These are phyloP conservation scores for Tricharina praecox DNA, from an alignment of 495 filamentous ascomycete species.

Conservation along the genomic window DNA sequence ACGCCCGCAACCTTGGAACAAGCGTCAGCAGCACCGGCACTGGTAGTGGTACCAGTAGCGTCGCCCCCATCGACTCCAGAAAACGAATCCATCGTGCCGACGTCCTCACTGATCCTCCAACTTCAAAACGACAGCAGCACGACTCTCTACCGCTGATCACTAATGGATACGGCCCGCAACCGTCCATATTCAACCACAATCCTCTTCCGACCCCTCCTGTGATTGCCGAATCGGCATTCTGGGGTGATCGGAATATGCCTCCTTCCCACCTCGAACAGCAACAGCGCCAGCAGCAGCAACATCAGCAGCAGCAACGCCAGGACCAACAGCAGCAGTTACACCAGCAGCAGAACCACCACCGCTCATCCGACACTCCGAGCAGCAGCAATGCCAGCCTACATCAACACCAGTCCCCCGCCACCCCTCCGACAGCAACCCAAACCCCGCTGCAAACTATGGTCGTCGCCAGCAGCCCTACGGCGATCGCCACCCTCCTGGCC, in stretches of 20 bases:
- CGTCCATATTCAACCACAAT: background rate
- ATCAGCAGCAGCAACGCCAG: background rate
- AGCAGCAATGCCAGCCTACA: background rate
- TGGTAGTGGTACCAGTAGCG: background rate
- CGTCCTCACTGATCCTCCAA: background rate
- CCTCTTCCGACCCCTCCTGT: background rate
- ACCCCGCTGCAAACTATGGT: background rate
- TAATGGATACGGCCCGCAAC: background rate
- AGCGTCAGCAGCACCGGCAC: background rate
- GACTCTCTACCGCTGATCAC: background rate
- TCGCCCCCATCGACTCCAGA: constrained; percentile 2
- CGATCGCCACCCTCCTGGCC: constrained; percentile 1
- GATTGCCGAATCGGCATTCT: background rate
- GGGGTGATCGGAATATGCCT: constrained; percentile 1
- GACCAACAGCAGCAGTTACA: background rate
- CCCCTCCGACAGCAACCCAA: background rate
- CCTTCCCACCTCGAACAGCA: background rate
- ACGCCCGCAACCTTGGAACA: background rate
- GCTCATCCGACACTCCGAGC: background rate
- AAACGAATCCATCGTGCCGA: constrained; percentile 1
- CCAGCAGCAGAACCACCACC: background rate
- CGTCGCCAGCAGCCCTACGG: background rate
- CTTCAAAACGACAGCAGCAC: constrained; percentile 5
- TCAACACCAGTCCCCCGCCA: background rate
- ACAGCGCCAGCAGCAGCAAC: background rate